A percentile compares a stretch with the other conserved stretches of the same genome.
These are phyloP conservation scores for Sophora flavescens DNA, from an alignment of 306 rosid genomes.

Conservation along the genomic window DNA sequence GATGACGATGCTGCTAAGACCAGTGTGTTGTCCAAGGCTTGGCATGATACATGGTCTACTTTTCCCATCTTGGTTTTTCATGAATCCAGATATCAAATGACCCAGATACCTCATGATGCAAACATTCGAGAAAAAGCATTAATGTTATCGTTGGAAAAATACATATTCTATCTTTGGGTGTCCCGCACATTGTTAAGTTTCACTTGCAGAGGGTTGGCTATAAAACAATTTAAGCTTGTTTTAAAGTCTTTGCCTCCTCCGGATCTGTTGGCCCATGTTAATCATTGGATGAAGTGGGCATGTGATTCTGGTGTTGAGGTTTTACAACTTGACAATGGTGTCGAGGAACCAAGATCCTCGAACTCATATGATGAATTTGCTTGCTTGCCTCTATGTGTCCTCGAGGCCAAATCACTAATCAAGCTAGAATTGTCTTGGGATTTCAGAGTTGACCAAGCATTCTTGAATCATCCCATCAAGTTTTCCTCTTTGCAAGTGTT, in stretches of 20 bases:
- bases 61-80: slow-evolving; percentile 1
- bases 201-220: neutral
- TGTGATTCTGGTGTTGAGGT: neutral
- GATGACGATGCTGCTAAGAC: slow-evolving; percentile 11
- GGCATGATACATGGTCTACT: neutral
- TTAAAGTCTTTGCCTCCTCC: neutral
- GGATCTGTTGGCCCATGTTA: neutral
- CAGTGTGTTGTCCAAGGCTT: slow-evolving; percentile 23
- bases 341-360: neutral
- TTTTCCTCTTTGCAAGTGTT: slow-evolving; percentile 2
- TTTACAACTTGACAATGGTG: too few species aligned
- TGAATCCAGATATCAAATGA: neutral
- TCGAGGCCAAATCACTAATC: slow-evolving; percentile 16
- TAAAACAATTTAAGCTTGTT: slow-evolving; percentile 8
- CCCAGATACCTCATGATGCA: neutral
- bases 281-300: slow-evolving; percentile 23
- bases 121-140: neutral
- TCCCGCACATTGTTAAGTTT: neutral
- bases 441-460: neutral
- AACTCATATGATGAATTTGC: neutral
- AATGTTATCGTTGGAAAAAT: neutral
- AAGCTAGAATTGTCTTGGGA: slow-evolving; percentile 1
- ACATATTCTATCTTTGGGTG: slow-evolving; percentile 10
- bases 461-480: neutral
- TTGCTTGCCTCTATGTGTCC: slow-evolving; percentile 10